These are phyloP conservation scores for Plasmopara muralis DNA, from an alignment of 352 stramenopile species.

Conservation along the genomic window DNA sequence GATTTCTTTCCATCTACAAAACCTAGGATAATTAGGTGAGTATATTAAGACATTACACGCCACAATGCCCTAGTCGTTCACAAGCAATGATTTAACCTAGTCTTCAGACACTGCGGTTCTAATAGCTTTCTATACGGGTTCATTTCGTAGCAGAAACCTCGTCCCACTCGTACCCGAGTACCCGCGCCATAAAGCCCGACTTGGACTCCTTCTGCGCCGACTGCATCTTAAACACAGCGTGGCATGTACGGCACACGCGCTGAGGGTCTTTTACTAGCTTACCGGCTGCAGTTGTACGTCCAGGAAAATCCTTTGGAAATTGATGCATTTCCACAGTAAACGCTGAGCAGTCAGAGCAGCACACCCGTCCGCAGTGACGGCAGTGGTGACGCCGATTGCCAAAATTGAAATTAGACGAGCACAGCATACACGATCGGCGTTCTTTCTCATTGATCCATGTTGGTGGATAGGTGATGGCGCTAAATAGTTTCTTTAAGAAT, in stretches of 20 bases:
- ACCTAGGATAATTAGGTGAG: not conserved
- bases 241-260: conserved; percentile 75
- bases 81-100: not conserved
- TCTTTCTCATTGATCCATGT: conserved; percentile 79
- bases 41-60: not conserved
- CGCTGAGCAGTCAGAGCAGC: conserved; percentile 76
- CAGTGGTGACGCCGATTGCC: conserved; percentile 75
- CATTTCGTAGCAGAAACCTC: conserved; percentile 49
- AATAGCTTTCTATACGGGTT: conserved; percentile 6
- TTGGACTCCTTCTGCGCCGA: conserved; percentile 78
- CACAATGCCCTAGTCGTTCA: not conserved
- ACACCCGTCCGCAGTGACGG: conserved; percentile 79
- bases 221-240: conserved; percentile 83
- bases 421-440: conserved; percentile 68
- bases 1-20: no score
- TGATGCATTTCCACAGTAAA: conserved; percentile 73
- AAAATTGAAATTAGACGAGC: conserved; percentile 68
- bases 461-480: conserved; percentile 62
- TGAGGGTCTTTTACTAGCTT: conserved; percentile 75
- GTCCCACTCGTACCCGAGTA: conserved; percentile 83
- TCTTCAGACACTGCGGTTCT: not conserved
- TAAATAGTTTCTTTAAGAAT: conserved; percentile 79
- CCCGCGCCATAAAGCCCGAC: conserved; percentile 73
- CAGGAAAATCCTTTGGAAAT: conserved; percentile 83
- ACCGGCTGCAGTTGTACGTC: conserved; percentile 46